These are phyloP conservation scores for Teratosphaeria gauchensis DNA, from an alignment of 2,329 filamentous ascomycete genomes.

Conservation along the genomic window DNA sequence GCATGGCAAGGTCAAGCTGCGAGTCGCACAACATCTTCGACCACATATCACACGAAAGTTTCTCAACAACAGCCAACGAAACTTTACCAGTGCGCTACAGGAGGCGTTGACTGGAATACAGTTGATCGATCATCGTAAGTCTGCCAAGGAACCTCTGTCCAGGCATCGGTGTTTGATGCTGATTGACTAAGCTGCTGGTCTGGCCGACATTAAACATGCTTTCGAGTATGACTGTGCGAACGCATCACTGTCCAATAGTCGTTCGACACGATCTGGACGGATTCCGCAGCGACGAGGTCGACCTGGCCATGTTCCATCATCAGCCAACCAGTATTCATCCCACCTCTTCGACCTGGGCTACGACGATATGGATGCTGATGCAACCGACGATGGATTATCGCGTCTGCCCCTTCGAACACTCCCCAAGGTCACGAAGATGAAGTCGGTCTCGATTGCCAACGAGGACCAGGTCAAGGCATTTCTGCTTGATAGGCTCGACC, in stretches of 20 bases:
- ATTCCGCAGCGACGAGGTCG: neutral
- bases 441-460: slow-evolving; percentile 10
- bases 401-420: neutral
- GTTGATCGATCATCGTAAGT: neutral
- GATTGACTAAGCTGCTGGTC: neutral
- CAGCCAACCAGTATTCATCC: neutral
- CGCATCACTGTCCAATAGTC: neutral
- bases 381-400: neutral
- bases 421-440: neutral
- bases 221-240: neutral
- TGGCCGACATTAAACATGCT: neutral
- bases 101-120: neutral
- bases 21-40: neutral
- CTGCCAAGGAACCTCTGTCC: neutral
- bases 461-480: slow-evolving; percentile 38
- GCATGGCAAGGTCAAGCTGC: neutral
- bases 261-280: neutral
- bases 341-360: neutral
- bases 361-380: neutral
- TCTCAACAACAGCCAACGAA: neutral
- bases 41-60: neutral
- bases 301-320: neutral
- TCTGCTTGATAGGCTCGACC: slow-evolving; percentile 53
- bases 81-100: neutral
- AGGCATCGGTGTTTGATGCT: neutral